Evolutionary conservation across 495 filamentous ascomycete genomes (phyloP).

Genomic region (Aspergillus egyptiacus): DNA sequence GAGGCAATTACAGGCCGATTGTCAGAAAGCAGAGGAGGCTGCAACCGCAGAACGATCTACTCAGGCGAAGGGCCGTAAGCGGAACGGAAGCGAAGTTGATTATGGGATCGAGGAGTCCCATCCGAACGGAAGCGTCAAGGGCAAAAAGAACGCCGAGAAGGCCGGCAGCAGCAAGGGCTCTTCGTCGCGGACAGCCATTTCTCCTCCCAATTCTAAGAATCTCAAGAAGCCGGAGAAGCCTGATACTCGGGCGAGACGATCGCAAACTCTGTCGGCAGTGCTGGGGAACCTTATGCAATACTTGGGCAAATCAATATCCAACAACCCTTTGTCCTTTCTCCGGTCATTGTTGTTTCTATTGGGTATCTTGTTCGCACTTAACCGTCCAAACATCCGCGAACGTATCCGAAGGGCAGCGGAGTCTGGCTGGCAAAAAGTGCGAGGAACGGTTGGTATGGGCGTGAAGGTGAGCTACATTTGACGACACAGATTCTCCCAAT

Average conservation of each 20-base stretch:
- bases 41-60: slow-evolving; percentile 33
- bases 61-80: slow-evolving; percentile 45
- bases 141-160: slow-evolving; percentile 30
- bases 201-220: slow-evolving; percentile 33
- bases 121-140: slow-evolving; percentile 31
- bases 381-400: slow-evolving; percentile 68
- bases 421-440: slow-evolving; percentile 75
- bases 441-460: slow-evolving; percentile 86
- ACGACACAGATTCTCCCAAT: neutral
- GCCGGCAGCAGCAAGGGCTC: slow-evolving; percentile 23
- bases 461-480: slow-evolving; percentile 96
- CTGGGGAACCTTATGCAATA: slow-evolving; percentile 58
- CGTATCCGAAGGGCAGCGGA: slow-evolving; percentile 61
- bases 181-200: slow-evolving; percentile 28
- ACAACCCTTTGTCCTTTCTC: slow-evolving; percentile 68
- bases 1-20: slow-evolving; percentile 47
- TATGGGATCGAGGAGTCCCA: slow-evolving; percentile 48
- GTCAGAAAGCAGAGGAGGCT: slow-evolving; percentile 56
- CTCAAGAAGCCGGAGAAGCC: slow-evolving; percentile 37
- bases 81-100: slow-evolving; percentile 48
- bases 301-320: slow-evolving; percentile 55
- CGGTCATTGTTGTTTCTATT: slow-evolving; percentile 75
- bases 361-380: slow-evolving; percentile 72
- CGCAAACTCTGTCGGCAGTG: slow-evolving; percentile 36
- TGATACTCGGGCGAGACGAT: slow-evolving; percentile 26